These are phyloP conservation scores for Prunus padus DNA, from an alignment of 306 rosid species.

Conservation along the genomic window DNA sequence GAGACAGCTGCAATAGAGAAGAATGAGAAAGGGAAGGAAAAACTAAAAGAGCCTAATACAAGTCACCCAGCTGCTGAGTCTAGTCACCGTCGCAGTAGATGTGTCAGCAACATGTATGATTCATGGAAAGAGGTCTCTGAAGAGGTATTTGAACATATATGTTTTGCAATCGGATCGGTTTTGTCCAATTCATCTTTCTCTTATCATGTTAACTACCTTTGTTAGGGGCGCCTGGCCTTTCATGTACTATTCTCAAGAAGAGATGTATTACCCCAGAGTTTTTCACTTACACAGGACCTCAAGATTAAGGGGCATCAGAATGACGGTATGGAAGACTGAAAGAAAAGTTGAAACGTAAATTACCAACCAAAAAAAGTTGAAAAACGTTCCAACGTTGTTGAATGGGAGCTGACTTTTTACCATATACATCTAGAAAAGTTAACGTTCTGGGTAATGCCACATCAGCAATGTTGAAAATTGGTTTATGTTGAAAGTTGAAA, in stretches of 20 bases:
- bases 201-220: slow-evolving; percentile 27
- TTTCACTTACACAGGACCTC: slow-evolving; percentile 66
- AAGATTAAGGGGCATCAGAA: slow-evolving; percentile 32
- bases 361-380: background rate
- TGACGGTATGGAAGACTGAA: slow-evolving; percentile 27
- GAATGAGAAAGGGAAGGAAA: slow-evolving; percentile 59
- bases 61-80: slow-evolving; percentile 46
- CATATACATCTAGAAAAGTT: too few relatives aligned
- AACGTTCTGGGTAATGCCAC: too few relatives aligned
- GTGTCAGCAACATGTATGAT: slow-evolving; percentile 29
- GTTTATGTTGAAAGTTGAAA: too few relatives aligned
- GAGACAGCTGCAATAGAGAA: slow-evolving; percentile 81
- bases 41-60: slow-evolving; percentile 46
- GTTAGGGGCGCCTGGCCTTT: slow-evolving; percentile 83
- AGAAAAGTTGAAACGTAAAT: slow-evolving; percentile 14
- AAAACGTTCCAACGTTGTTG: background rate
- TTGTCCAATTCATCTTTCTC: slow-evolving; percentile 21
- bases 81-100: slow-evolving; percentile 58
- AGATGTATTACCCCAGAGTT: slow-evolving; percentile 86
- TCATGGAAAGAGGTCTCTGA: slow-evolving; percentile 67
- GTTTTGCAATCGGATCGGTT: slow-evolving; percentile 9
- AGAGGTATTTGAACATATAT: slow-evolving; percentile 52
- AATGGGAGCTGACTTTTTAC: too few relatives aligned
- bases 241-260: slow-evolving; percentile 78
- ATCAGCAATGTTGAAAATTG: too few relatives aligned